A percentile compares a stretch with the other conserved stretches of the same genome.
phyloP scores from a whole-genome alignment of 495 filamentous ascomycete species.

The Cercophora scortea region DNA sequence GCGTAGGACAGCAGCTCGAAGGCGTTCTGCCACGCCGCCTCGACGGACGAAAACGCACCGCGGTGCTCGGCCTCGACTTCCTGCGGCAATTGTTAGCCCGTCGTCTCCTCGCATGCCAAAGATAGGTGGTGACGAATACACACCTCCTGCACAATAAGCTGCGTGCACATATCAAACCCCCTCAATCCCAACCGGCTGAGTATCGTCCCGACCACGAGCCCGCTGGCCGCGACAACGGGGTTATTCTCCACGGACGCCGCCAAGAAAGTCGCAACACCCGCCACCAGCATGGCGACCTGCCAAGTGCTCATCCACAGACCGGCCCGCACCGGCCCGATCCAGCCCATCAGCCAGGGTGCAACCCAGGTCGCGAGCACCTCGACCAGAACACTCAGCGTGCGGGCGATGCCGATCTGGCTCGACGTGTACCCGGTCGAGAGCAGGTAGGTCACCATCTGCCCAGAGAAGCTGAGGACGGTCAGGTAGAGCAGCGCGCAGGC shows the following conservation, averaged over 20 bases:
- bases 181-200: conserved; percentile 58
- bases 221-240: conserved; percentile 27
- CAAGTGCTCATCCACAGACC: conserved; percentile 60
- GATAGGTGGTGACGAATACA: not conserved
- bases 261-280: conserved; percentile 35
- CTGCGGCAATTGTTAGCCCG: conserved; percentile 11
- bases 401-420: conserved; percentile 28
- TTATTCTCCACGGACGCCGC: conserved; percentile 11
- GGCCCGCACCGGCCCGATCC: conserved; percentile 48
- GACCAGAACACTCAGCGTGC: conserved; percentile 28
- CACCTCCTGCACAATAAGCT: conserved; percentile 61
- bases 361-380: conserved; percentile 46
- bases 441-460: conserved; percentile 55
- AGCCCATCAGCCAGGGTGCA: conserved; percentile 41
- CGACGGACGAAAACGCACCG: conserved; percentile 54
- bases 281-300: conserved; percentile 48
- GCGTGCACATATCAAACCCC: conserved; percentile 60
- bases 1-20: conserved; percentile 59
- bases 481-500: conserved; percentile 49
- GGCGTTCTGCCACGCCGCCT: conserved; percentile 54
- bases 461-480: conserved; percentile 50
- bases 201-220: conserved; percentile 43
- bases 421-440: conserved; percentile 31
- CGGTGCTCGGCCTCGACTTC: conserved; percentile 41
- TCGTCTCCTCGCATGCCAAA: no score